Base-by-base conservation (phyloP, 257 asterid genomes). In the Euphrasia confusa region DNA sequence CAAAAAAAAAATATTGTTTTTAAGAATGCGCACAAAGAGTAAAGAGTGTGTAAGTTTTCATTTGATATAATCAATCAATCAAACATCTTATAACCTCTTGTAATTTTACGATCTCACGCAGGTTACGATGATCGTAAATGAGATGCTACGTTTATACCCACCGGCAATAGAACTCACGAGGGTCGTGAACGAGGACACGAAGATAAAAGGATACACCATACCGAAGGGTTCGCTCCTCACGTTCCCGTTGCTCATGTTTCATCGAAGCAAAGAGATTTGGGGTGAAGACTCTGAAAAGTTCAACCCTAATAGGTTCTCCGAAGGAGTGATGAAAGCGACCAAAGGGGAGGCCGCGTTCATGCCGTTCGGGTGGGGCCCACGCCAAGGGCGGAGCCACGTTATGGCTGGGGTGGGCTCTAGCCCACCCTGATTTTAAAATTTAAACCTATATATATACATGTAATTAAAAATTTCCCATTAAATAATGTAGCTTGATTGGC, bases 351-450 rank as follows among this genome's bases (percentile, higher is more conserved):
- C 61, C 4, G 69, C 70, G 0, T 71, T 26, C 64, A 47, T 75
- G 54, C 76, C 79, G 11, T 75, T 71, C 72, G 48, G 79, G 10
- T 66, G 70, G 67, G 79, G 79, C n/a, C 74, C 76, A n/a, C n/a
- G n/a, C 79, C 33, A n/a, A 21, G 24, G 24, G 24, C 24, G 24
- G 24, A 21, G 24, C 24, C 24, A 21, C 24, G 24, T 21, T 21
- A 21, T 21, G 24, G 24, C 24, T 21, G 24, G 24, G 24, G 24
- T 21, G 24, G 24, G 24, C 24, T 21, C 24, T 21, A 21, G 24
- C 1, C 24, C 24, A 21, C 1, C 24, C 24, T 21, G 24, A 21
- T 21, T 21, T 21, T 21, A 21, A 21, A 21, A 21, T 21, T 21
- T 21, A 21, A 21, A 1, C 24, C 24, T 21, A 21, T 21, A 21